These are phyloP conservation scores for Entophlyctis helioformis DNA, from an alignment of 192 early-diverging fungal species.

Conservation along the genomic window DNA sequence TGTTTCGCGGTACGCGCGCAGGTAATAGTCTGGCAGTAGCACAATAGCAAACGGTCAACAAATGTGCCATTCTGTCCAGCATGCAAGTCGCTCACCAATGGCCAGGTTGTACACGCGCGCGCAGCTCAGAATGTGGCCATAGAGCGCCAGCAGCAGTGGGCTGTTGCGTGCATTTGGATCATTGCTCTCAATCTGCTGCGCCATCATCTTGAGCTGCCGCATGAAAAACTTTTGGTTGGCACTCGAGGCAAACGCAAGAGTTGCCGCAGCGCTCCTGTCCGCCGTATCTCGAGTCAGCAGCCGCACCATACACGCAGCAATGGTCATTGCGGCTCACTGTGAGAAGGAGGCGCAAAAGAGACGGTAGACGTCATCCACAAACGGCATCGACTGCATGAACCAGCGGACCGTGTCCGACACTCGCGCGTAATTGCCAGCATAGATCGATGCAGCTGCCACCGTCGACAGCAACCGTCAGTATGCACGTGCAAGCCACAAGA, in stretches of 20 bases:
- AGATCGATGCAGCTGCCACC: conserved; percentile 15
- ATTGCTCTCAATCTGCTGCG: conserved; percentile 8
- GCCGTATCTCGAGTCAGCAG: no score
- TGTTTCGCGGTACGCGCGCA: conserved; percentile 36
- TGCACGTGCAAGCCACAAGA: neutral
- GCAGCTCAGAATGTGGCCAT: conserved; percentile 48
- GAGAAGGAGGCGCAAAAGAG: no score
- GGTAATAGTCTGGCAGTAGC: conserved; percentile 21
- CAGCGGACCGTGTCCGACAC: conserved; percentile 17
- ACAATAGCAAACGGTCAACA: neutral
- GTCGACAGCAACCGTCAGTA: neutral
- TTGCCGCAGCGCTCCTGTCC: no score
- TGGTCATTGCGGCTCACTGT: no score
- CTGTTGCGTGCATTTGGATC: conserved; percentile 16
- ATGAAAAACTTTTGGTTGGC: conserved; percentile 42
- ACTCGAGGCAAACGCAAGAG: conserved; percentile 2
- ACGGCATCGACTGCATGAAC: conserved; percentile 9
- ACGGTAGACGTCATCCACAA: conserved; percentile 29
- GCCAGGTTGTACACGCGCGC: conserved; percentile 43
- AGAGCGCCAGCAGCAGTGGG: conserved; percentile 35
- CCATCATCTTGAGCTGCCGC: conserved; percentile 35
- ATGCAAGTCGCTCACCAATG: conserved; percentile 30
- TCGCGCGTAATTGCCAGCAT: conserved; percentile 19
- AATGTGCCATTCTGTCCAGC: neutral
- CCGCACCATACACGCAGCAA: no score